Evolutionary conservation across 169 alveolate species (phyloP).

Genomic region (Perkinsus marinus): DNA sequence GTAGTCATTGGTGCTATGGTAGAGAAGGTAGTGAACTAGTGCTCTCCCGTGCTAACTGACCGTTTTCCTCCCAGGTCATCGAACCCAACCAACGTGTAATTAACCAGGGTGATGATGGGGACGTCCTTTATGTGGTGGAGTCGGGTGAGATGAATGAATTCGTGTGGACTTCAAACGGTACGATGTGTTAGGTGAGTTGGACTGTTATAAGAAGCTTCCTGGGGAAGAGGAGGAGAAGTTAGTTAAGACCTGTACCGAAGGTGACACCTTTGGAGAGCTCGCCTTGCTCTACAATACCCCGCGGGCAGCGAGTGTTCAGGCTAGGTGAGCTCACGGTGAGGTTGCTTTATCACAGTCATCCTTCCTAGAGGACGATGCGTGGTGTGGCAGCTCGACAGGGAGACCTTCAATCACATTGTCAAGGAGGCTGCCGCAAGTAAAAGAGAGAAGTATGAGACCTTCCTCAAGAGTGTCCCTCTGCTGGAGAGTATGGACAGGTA

Average conservation of each 20-base stretch:
- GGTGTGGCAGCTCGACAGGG: conserved; percentile 73
- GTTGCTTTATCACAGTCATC: too few relatives aligned
- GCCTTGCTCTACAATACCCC: conserved; percentile 82
- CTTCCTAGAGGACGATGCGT: conserved; percentile 48
- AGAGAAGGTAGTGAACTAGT: conserved; percentile 41
- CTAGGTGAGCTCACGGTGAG: too few relatives aligned
- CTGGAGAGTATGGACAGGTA: background rate
- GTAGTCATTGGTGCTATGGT: conserved; percentile 75
- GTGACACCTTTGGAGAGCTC: conserved; percentile 87
- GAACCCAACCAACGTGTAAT: conserved; percentile 25
- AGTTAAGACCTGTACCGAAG: conserved; percentile 51
- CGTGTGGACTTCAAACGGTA: background rate
- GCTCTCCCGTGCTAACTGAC: background rate
- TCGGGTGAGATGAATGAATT: conserved; percentile 33
- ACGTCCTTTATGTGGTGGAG: conserved; percentile 72
- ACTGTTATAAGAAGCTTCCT: conserved; percentile 46
- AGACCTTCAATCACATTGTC: conserved; percentile 78
- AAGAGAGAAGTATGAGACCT: conserved; percentile 64
- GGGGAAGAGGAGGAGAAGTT: conserved; percentile 32
- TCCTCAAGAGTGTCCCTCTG: conserved; percentile 24
- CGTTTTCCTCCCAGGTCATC: background rate
- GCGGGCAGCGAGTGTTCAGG: conserved; percentile 80
- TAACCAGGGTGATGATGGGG: conserved; percentile 84
- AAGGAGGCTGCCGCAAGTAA: conserved; percentile 73
- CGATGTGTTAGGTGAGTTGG: conserved; percentile 25